Percentiles rank a stretch among this genome's conserved stretches.
Conservation (phyloP, 1,284 basidiomycete species). For the Austroboletus novae-zelandiae region DNA sequence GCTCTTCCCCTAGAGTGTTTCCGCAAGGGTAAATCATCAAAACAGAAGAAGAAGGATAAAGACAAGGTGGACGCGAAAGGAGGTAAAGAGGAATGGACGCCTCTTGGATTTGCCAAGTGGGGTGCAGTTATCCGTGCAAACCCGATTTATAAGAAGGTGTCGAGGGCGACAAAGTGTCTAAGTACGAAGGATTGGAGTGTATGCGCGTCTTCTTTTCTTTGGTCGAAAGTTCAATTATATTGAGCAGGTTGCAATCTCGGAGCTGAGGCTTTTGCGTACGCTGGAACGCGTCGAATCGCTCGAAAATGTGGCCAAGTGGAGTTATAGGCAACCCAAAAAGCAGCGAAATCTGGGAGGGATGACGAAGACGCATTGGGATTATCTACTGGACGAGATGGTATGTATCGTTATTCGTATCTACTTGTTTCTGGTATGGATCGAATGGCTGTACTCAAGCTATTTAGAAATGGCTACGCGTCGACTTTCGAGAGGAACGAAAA, state of each 20-base stretch:
- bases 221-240: conserved; percentile 2
- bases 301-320: conserved; percentile 85
- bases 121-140: conserved; percentile 67
- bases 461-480: conserved; percentile 95
- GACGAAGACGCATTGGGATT: conserved; percentile 92
- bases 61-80: conserved; percentile 48
- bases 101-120: conserved; percentile 72
- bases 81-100: conserved; percentile 61
- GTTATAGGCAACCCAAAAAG: conserved; percentile 94
- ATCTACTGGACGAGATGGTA: conserved; percentile 95
- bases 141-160: conserved; percentile 66
- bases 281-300: conserved; percentile 85
- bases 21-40: conserved; percentile 55
- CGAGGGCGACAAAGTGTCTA: conserved; percentile 70
- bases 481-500: conserved; percentile 90
- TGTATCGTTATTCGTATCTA: conserved; percentile 23
- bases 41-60: conserved; percentile 59
- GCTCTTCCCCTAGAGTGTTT: conserved; percentile 62
- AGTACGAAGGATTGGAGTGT: conserved; percentile 79
- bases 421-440: not conserved
- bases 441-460: no score
- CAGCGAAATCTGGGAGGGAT: conserved; percentile 78
- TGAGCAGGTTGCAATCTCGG: conserved; percentile 68
- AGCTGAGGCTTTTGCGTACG: conserved; percentile 74
- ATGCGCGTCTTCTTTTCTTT: conserved; percentile 29